Evolutionary conservation across 768 basidiomycete genomes (phyloP).

Genomic region (Daedaleopsis nitida): DNA sequence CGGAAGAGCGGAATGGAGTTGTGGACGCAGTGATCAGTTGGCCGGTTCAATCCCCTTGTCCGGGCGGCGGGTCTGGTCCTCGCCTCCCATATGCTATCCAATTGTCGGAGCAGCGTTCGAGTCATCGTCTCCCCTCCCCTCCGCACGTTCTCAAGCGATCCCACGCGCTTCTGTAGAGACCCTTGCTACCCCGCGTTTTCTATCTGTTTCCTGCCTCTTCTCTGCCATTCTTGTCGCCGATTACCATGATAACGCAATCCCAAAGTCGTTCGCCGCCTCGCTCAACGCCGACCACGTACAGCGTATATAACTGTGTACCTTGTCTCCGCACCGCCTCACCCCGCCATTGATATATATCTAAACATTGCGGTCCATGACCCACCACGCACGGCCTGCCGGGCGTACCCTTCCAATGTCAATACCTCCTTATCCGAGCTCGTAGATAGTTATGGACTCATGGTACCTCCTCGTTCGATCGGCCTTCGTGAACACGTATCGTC

Average conservation of each 20-base stretch:
- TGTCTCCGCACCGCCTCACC: neutral
- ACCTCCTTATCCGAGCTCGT: neutral
- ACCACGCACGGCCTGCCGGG: neutral
- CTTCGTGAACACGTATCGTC: neutral
- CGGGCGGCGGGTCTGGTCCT: neutral
- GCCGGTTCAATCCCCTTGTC: neutral
- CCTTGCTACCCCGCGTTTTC: neutral
- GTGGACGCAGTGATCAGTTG: conserved; percentile 64
- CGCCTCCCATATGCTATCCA: conserved; percentile 3
- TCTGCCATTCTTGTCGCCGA: neutral
- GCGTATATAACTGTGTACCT: conserved; percentile 3
- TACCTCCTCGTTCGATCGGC: neutral
- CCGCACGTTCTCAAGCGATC: neutral
- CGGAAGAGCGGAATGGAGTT: conserved; percentile 68
- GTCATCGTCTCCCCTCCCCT: neutral
- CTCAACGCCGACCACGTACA: neutral
- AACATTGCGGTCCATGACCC: neutral
- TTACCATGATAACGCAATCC: neutral
- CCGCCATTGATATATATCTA: neutral
- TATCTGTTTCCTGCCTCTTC: neutral
- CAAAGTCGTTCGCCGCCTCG: neutral
- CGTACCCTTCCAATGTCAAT: neutral
- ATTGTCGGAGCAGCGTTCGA: neutral
- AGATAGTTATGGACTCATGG: neutral
- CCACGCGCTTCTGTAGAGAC: neutral